Base-by-base conservation (phyloP, 345 rosid genomes). In the Moringa oleifera region DNA sequence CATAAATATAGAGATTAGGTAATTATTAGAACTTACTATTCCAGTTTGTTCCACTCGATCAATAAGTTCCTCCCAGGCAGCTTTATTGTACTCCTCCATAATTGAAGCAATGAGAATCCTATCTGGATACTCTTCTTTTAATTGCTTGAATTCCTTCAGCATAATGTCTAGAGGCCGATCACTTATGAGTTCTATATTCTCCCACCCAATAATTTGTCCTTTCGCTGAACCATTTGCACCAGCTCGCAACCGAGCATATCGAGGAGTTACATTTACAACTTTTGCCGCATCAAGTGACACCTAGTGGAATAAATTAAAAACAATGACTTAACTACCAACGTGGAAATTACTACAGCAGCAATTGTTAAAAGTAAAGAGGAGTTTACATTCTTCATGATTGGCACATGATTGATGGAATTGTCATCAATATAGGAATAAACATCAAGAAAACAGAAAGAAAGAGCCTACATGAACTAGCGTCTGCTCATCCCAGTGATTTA, bases 31-130 rank as follows among this genome's bases (percentile, higher is more conserved):
- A 68, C 99, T 85, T 76, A 94, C 99, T 56, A 90, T 76, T 66
- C 97, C 97, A 59, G 93, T 90, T 77, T 90, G 91, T 74, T 94
- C 97, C 18, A 94, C 99, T 20, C 95, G 81, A 71, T 94, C 97
- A 18, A 94, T 84, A 62, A 94, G 96, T 67, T 90, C 99, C 73
- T 94, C 95, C 99, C 99, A 94, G 5, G 85, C 96, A 23, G 85
- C 86, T 73, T 88, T 88, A 69, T 75, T 56, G 58, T 85, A 94
- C 71, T 94, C 99, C 78, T 94, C 99, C 99, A 94, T 94, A 70
- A 91, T 85, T 1, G 99, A 94, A 74, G 96, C 99, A 59, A 94
- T 87, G 16, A 91, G 95, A 65, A 94, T 91, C 79, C 96, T 79
- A 63, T 88, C 95, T 0, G 97, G 96, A 54, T 91, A 88, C 66